Percentiles rank a stretch among this genome's conserved stretches.
Conservation (phyloP, 352 stramenopile genomes). For the Globisporangium middletonii region DNA sequence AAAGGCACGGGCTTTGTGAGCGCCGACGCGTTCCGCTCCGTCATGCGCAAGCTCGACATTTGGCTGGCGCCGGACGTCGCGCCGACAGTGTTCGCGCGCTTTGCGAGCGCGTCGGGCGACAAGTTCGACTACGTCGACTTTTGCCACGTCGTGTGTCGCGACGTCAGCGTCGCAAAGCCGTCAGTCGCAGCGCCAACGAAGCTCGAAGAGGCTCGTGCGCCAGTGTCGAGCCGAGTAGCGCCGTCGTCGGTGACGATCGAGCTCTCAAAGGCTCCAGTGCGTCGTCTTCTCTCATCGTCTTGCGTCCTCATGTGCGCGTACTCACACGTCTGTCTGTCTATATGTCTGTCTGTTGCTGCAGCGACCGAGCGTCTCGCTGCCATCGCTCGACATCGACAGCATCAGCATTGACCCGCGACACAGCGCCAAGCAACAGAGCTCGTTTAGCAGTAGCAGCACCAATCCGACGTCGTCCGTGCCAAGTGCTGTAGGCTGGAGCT, state of each 20-base stretch:
- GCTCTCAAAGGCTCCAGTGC: background rate
- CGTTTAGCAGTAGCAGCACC: background rate
- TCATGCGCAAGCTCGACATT: constrained; percentile 63
- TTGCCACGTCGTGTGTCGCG: constrained; percentile 27
- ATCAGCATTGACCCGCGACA: background rate
- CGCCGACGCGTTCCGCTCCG: constrained; percentile 51
- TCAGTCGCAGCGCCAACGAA: background rate
- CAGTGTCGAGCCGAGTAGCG: background rate
- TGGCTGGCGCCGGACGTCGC: constrained; percentile 34
- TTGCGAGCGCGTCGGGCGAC: constrained; percentile 32
- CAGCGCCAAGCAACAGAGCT: background rate
- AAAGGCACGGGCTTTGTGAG: constrained; percentile 53
- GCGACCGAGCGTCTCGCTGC: constrained; percentile 6
- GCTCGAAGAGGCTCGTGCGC: background rate
- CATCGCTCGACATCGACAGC: constrained; percentile 1
- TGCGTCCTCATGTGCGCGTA: background rate
- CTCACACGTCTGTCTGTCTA: background rate
- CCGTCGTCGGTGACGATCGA: background rate
- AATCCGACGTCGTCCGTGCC: background rate
- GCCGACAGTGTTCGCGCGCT: constrained; percentile 39
- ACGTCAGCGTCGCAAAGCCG: background rate
- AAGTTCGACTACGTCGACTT: constrained; percentile 78
- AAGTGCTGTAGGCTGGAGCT: constrained; percentile 31
- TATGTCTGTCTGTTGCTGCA: background rate
- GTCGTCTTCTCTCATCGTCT: background rate